These are phyloP conservation scores for Paratinospora sagittata DNA, from an alignment of 164 flowering plant genomes.

Conservation along the genomic window DNA sequence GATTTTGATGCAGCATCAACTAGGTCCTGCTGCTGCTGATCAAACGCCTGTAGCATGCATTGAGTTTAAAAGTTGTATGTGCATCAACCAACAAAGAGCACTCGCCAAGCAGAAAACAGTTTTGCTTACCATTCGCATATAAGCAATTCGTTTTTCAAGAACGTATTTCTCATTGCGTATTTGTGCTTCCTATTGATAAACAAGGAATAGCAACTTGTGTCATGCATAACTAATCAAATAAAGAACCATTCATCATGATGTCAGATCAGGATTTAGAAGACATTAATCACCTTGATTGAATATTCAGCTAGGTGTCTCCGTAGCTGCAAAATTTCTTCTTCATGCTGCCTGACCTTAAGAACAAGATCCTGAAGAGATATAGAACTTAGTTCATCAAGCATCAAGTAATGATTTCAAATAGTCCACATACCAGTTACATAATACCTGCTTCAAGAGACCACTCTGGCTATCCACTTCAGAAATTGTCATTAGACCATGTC, in stretches of 20 bases:
- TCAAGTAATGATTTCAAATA: neutral
- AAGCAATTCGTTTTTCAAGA: constrained; percentile 87
- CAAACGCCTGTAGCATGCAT: constrained; percentile 66
- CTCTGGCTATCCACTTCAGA: constrained; percentile 44
- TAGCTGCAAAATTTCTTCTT: constrained; percentile 75
- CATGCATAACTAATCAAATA: neutral
- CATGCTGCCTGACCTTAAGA: constrained; percentile 61
- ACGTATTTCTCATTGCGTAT: constrained; percentile 75
- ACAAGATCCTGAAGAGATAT: constrained; percentile 42
- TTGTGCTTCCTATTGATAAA: constrained; percentile 66
- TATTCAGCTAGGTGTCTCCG: constrained; percentile 77
- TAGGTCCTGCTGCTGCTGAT: constrained; percentile 97
- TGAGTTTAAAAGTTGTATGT: neutral
- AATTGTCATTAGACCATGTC: constrained; percentile 52
- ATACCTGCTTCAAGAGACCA: constrained; percentile 67
- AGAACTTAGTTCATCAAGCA: neutral
- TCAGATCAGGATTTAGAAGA: constrained; percentile 1
- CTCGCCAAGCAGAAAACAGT: constrained; percentile 5
- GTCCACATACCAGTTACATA: neutral
- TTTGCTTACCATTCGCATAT: constrained; percentile 82
- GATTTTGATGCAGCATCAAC: constrained; percentile 95
- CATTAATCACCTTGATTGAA: constrained; percentile 53
- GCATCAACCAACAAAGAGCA: neutral
- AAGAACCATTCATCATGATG: neutral
- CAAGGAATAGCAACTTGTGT: neutral